Percentiles rank a stretch among this genome's conserved stretches.
These are phyloP conservation scores for Parastagonospora avenae DNA, from an alignment of 2,329 filamentous ascomycete genomes.

Conservation along the genomic window DNA sequence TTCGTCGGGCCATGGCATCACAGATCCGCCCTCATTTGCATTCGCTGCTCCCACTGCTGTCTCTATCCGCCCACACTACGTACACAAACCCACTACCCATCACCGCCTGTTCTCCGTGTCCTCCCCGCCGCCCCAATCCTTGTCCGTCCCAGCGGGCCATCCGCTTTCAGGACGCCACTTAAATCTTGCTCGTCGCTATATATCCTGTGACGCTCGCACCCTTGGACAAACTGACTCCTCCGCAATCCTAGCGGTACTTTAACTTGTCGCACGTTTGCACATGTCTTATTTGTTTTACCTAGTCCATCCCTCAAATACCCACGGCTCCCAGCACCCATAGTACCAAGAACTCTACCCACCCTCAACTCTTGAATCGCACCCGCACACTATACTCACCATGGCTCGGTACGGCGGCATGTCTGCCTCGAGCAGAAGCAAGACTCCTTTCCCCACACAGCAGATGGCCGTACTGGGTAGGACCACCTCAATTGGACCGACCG, in stretches of 20 bases:
- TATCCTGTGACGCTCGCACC: constrained; percentile 44
- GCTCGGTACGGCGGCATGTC: constrained; percentile 34
- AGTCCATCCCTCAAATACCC: constrained; percentile 9
- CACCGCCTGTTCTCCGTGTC: constrained; percentile 46
- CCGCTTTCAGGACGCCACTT: constrained; percentile 46
- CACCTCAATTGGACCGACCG: neutral
- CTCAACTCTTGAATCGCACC: neutral
- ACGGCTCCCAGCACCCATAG: neutral
- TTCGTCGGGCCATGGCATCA: constrained; percentile 32
- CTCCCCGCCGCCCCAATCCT: constrained; percentile 46
- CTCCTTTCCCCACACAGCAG: constrained; percentile 63
- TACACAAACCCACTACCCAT: constrained; percentile 44
- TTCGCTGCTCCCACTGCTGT: constrained; percentile 31
- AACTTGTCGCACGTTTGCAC: constrained; percentile 32
- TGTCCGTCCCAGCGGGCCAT: constrained; percentile 40
- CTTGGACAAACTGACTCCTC: constrained; percentile 33
- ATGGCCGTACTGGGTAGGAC: constrained; percentile 61
- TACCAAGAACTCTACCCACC: neutral
- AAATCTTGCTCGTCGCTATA: constrained; percentile 48
- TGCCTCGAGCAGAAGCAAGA: constrained; percentile 38
- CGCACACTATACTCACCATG: constrained; percentile 23
- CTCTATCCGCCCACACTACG: constrained; percentile 43
- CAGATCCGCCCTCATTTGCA: constrained; percentile 36
- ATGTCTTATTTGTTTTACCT: constrained; percentile 35
- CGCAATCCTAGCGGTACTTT: constrained; percentile 29